Percentiles rank a stretch among this genome's conserved stretches.
Conservation (phyloP, 768 basidiomycete species). For the Psilocybe cyanescens region DNA sequence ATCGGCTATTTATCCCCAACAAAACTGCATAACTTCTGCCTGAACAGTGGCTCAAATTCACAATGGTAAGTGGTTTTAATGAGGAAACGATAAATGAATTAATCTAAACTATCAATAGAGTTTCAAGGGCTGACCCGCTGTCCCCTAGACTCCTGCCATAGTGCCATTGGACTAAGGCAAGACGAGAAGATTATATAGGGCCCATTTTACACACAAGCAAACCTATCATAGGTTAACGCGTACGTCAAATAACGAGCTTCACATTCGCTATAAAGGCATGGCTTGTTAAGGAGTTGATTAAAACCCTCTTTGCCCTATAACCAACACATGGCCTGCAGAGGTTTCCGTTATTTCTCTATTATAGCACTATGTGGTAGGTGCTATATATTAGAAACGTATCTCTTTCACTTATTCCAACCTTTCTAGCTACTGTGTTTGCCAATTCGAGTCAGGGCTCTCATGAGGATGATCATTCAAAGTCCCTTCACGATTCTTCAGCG, state of each 20-base stretch:
- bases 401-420: neutral
- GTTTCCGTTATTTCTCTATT: neutral
- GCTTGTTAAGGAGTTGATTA: neutral
- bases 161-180: neutral
- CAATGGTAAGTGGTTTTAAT: too few relatives aligned
- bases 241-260: neutral
- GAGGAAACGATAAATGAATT: too few relatives aligned
- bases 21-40: too few relatives aligned
- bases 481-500: constrained; percentile 4
- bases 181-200: neutral
- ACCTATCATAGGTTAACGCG: neutral
- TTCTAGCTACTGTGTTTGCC: neutral
- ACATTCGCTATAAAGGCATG: neutral
- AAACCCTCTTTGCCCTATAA: neutral
- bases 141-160: too few relatives aligned
- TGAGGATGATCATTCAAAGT: neutral
- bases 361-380: neutral
- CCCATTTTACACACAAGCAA: neutral
- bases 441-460: neutral
- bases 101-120: too few relatives aligned
- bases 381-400: neutral
- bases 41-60: too few relatives aligned
- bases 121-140: too few relatives aligned
- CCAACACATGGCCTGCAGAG: neutral
- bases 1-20: too few relatives aligned